A percentile compares a stretch with the other conserved stretches of the same genome.
Evolutionary conservation across 2,329 filamentous ascomycete genomes (phyloP).

Genomic region (Metarhizium brunneum): DNA sequence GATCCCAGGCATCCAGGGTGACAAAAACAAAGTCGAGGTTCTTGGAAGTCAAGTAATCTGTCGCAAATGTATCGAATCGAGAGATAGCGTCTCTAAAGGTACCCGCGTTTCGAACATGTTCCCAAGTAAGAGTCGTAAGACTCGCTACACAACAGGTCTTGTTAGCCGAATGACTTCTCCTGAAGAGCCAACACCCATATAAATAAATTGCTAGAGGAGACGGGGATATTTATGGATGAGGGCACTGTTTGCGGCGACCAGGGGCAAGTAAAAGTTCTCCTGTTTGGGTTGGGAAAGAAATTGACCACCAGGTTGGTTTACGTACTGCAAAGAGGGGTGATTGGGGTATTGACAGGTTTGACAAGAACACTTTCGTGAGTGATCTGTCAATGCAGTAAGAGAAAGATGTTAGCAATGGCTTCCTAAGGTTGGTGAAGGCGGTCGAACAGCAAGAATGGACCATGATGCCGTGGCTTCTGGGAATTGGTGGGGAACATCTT

Average conservation of each 20-base stretch:
- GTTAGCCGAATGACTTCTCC: background rate
- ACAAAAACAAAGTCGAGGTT: slow-evolving; percentile 98
- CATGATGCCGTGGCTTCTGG: background rate
- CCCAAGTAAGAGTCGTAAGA: slow-evolving; percentile 96
- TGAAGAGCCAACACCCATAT: background rate
- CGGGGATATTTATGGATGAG: background rate
- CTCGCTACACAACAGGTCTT: slow-evolving; percentile 54
- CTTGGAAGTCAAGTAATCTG: slow-evolving; percentile 81
- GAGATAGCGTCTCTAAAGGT: slow-evolving; percentile 95
- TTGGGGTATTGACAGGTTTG: slow-evolving; percentile 97
- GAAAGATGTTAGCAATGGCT: slow-evolving; percentile 7
- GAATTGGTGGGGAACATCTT: slow-evolving; percentile 25
- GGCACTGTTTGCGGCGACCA: background rate
- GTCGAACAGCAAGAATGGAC: background rate
- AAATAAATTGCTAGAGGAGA: background rate
- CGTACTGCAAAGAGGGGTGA: slow-evolving; percentile 98
- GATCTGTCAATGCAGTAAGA: slow-evolving; percentile 45
- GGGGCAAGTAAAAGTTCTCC: background rate
- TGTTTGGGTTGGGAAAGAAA: slow-evolving; percentile 1
- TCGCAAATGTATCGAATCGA: slow-evolving; percentile 87
- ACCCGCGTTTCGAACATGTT: slow-evolving; percentile 94
- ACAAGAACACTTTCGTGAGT: slow-evolving; percentile 94
- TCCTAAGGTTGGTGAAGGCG: slow-evolving; percentile 6
- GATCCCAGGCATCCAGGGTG: slow-evolving; percentile 95
- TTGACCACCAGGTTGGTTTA: slow-evolving; percentile 21